These are phyloP conservation scores for Protomyces macrosporus DNA, from an alignment of 1,139 yeast genomes.

Conservation along the genomic window DNA sequence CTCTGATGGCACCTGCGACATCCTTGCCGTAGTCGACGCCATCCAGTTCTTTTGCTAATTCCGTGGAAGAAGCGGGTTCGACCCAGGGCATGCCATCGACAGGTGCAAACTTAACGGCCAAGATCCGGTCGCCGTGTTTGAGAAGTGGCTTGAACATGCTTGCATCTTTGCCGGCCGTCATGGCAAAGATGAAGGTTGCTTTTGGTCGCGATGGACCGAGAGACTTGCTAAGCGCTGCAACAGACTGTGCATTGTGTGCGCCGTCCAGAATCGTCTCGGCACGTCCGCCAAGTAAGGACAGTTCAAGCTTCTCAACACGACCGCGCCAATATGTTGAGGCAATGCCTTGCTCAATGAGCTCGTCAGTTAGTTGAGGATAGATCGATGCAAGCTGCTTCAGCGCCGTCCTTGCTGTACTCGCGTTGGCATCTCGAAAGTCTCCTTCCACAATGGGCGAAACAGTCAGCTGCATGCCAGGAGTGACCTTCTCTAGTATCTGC, in stretches of 20 bases:
- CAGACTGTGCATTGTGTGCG: constrained; percentile 86
- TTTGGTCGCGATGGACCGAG: constrained; percentile 39
- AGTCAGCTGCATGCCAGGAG: constrained; percentile 8
- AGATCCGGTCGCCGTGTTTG: constrained; percentile 49
- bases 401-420: constrained; percentile 13
- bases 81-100: constrained; percentile 98
- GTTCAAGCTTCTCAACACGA: constrained; percentile 68
- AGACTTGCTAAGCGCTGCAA: constrained; percentile 1
- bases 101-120: constrained; percentile 56
- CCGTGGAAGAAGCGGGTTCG: constrained; percentile 45
- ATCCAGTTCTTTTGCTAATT: constrained; percentile 37
- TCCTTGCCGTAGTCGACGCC: constrained; percentile 3
- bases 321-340: constrained; percentile 83
- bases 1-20: constrained; percentile 10
- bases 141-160: constrained; percentile 52
- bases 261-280: constrained; percentile 90
- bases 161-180: constrained; percentile 67
- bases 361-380: constrained; percentile 52
- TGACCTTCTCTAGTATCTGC: constrained; percentile 60
- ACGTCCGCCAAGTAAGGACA: constrained; percentile 41
- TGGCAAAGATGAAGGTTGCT: constrained; percentile 57
- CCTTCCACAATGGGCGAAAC: not conserved
- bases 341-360: constrained; percentile 58
- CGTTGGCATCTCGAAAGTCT: constrained; percentile 12
- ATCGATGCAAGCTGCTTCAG: constrained; percentile 1